Evolutionary conservation across 176 grass and related monocot species (phyloP), one percentile per base, ranked within the genome.

Genomic region (Poa pratensis): DNA sequence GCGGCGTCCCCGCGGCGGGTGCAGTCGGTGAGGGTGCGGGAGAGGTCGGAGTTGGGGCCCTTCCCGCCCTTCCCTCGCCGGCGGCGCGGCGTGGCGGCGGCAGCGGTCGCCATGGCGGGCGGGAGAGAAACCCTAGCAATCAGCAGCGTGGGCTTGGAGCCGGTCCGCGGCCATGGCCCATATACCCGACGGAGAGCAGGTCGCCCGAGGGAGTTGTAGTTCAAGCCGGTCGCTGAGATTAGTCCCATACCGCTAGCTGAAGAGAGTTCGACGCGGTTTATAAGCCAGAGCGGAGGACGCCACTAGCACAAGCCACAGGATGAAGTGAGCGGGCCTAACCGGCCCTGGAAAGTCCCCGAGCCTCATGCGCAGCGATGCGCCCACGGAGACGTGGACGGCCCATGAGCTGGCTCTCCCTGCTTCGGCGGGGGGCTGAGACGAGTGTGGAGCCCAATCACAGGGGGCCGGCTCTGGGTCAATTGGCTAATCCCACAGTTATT

Each of bases 401-500:
- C 64, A 83, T 15, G 67, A 75, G 85, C 70, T 7, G 48, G 73
- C 74, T 53, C 55, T 54, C 79, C 85, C 75, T 0, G 73, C 75
- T 9, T 28, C 11, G 28, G 42, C 16, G 34, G 81, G 87, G 67
- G 89, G 80, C 80, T 3, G 89, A 90, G 89, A 90, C 89, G 0
- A 0, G 79, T 26, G 89, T 87, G 84, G 89, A 90, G 89, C 89
- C 83, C 69, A 71, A 19, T 75, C 0, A 5, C 18, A 74, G 87
- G 67, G 83, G 26, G 84, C 64, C 64, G 6, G 74, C 83, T 82
- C 63, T 64, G 76, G 73, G 84, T 45, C 45, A 13, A 75, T 18
- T 90, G 84, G 88, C 79, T 2, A 9, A 37, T 49, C 0, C 11
- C 77, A 90, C 83, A 90, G 83, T 90, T 78, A 90, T 90, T 90